Base-by-base conservation (phyloP, 257 asterid species). In the Gardenia jasminoides region DNA sequence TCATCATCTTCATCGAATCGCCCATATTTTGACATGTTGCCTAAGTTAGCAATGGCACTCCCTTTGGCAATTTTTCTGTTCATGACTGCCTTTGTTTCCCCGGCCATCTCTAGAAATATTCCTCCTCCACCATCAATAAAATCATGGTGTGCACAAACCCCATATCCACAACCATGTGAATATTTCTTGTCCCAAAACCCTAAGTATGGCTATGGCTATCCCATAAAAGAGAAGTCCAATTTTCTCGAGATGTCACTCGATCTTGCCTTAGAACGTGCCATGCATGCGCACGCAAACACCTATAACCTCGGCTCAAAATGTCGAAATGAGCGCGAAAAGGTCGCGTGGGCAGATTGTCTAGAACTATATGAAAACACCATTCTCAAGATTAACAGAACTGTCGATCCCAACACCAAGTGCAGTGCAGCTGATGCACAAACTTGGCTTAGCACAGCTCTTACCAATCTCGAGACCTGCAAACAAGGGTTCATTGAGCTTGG, bases 321-420 rank as follows among this genome's bases (percentile, higher is more conserved):
- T 26, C 88, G 94, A 0, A 81, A 81, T 43, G 43, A 68, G 5
- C 83, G 74, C 0, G 98, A 96, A 81, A 91, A 87, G 79, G 91
- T 91, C 9, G 98, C 98, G 20, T 96, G 97, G 98, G 78, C 86
- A 8, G 98, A 96, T 78, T 96, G 99, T 79, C 26, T 96, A 31
- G 90, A 88, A 84, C 85, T 96, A 0, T 91, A 96, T 71, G 90
- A 88, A 58, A 15, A 76, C 33, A 81, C 91, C 15, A 79, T 91
- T 16, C 83, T 28, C 0, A 82, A 67, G 5, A 76, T 96, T 82
- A 90, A 90, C 88, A 82, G 59, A 2, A 91, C 94, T 0, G 80
- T 84, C 2, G 90, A 88, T 80, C 93, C 95, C 0, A 43, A 48
- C 77, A 58, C 79, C 0, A 85, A 86, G 17, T 87, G 90, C 67